Base-by-base conservation (phyloP, 2,329 filamentous ascomycete species). In the Bretziella fagacearum region DNA sequence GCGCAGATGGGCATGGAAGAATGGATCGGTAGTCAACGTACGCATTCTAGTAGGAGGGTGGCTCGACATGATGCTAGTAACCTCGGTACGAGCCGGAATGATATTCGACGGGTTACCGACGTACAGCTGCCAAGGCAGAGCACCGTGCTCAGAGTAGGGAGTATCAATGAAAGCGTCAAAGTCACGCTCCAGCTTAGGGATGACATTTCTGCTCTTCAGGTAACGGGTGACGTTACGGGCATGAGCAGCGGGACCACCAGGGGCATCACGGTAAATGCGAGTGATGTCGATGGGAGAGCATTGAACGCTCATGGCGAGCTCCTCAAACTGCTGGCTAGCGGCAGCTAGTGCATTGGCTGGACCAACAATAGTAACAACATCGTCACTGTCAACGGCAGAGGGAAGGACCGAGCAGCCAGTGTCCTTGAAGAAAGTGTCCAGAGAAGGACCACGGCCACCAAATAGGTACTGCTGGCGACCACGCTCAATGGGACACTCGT, bases 391-490 rank as follows among this genome's bases (percentile, higher is more conserved):
- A 20, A 80, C 76, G 22, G 70, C 70, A 6, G 85, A 89, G 39
- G 96, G 64, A 49, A 96, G 74, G 51, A 96, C 80, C 36, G 82
- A 76, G 62, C 91, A 98, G 52, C 89, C 89, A 49, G 91, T 96
- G 57, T 94, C 77, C 39, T 79, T 73, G 53, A 95, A 77, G 67
- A 98, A 95, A 39, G 94, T 77, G 49, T 95, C 77, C 27, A 84
- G 69, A 15, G 84, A 78, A 52, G 83, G 73, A 52, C 84, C 86
- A 52, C 79, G 74, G 52, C 89, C 79, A 27, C 89, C 89, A 53
- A 94, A 79, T 58, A 98, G 91, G 67, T 95, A 96, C 60, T 93
- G 87, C 60, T 96, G 91, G 44, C 85, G 79, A 42, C 84, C 85
- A 52, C 81, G 80, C 61, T 89, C 82, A 55, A 96, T 84, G 4